A percentile compares a stretch with the other conserved stretches of the same genome.
These are phyloP conservation scores for Manihot esculenta DNA, from an alignment of 441 rosid species.

Conservation along the genomic window DNA sequence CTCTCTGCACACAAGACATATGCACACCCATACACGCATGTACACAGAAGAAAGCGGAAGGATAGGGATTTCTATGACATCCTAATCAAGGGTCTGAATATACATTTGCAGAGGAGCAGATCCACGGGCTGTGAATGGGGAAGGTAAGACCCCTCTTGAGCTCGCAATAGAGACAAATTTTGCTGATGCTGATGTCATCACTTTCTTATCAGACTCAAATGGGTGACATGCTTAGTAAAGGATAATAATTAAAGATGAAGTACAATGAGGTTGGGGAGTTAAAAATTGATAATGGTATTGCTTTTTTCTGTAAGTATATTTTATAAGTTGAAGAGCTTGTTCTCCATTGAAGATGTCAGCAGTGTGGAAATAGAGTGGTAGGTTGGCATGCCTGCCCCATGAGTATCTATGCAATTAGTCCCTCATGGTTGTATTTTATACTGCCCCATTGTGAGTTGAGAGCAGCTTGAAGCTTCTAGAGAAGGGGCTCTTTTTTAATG, in stretches of 20 bases:
- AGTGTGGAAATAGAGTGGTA: conserved; percentile 31
- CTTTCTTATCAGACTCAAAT: conserved; percentile 60
- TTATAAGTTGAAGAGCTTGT: conserved; percentile 26
- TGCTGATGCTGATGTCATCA: conserved; percentile 61
- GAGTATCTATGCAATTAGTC: conserved; percentile 32
- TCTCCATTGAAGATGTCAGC: conserved; percentile 30
- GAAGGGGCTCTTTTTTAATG: conserved; percentile 26
- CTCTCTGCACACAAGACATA: background rate
- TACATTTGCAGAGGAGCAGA: conserved; percentile 83
- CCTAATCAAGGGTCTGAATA: conserved; percentile 1
- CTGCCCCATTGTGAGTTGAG: conserved; percentile 22
- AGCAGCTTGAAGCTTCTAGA: conserved; percentile 27
- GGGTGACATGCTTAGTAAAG: conserved; percentile 31
- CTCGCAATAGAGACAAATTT: conserved; percentile 63
- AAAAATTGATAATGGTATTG: conserved; percentile 21
- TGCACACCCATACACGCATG: too few species aligned
- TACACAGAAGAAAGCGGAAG: background rate
- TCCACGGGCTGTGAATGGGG: conserved; percentile 55
- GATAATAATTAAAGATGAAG: conserved; percentile 10
- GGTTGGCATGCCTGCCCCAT: conserved; percentile 46
- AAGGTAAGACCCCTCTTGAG: conserved; percentile 70
- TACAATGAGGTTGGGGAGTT: conserved; percentile 25
- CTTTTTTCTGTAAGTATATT: conserved; percentile 29
- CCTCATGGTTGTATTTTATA: conserved; percentile 26
- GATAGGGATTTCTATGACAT: background rate